Base-by-base conservation (phyloP, 768 basidiomycete genomes). In the Baorangia bicolor region DNA sequence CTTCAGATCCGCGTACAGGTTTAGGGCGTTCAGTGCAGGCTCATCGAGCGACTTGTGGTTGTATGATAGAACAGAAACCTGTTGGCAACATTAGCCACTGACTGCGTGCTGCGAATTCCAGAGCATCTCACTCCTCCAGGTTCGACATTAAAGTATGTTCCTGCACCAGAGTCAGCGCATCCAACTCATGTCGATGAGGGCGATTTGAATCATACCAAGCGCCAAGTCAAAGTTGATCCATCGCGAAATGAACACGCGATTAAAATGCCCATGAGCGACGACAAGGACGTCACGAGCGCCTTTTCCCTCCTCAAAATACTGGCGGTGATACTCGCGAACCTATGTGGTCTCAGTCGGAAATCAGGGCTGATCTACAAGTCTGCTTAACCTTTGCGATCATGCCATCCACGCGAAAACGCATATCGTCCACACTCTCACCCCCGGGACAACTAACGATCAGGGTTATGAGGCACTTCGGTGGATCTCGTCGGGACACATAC, bases 231-330 rank as follows among this genome's bases (percentile, higher is more conserved):
- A 83, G 25, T 80, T 73, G 58, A 90, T 83, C 93, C 93, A 96
- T 44, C 93, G 87, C 14, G 91, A 77, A 50, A 94, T 88, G 62
- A 93, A 76, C 44, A 82, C 81, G 38, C 89, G 82, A 51, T 81
- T 90, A 69, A 84, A 83, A 71, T 94, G 89, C 1, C 90, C 94
- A 70, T 98, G 95, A 1, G 93, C 91, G 56, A 98, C 84, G 64
- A 98, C 88, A 55, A 95, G 80, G 11, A 94, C 87, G 63, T 97
- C 93, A 21, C 89, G 81, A 21, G 81, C 79, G 51, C 86, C 79
- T 18, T 78, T 73, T 2, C 84, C 83, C 45, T 87, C 81, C 62
- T 91, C 88, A 43, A 81, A 76, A 69, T 88, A 91, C 62, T 81
- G 70, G 52, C 79, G 78, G 63, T 93, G 90, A 65, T 88, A 82